Conservation (phyloP, 345 rosid species). For the Euphorbia lathyris region DNA sequence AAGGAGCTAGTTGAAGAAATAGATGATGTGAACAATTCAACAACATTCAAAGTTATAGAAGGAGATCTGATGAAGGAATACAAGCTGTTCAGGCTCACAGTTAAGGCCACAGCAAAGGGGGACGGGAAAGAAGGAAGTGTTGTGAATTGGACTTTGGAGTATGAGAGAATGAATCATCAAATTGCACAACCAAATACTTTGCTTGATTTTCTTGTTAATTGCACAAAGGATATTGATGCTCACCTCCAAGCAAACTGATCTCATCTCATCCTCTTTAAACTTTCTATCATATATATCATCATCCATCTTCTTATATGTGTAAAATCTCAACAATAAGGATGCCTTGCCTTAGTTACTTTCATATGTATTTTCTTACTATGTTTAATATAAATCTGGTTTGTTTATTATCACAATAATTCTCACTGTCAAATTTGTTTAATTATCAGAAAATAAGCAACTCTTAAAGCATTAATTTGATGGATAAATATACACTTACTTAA, state of each 20-base stretch:
- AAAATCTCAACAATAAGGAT: too few species aligned
- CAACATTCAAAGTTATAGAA: conserved; percentile 32
- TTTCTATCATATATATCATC: too few species aligned
- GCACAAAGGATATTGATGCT: conserved; percentile 21
- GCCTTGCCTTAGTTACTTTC: too few species aligned
- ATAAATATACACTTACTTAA: too few species aligned
- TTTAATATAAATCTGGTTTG: too few species aligned
- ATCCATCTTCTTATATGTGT: too few species aligned
- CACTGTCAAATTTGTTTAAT: too few species aligned
- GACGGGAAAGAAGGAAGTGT: background rate
- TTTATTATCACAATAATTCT: too few species aligned
- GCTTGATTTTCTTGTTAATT: conserved; percentile 2
- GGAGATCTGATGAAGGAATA: conserved; percentile 40
- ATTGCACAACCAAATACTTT: conserved; percentile 16
- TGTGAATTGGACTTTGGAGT: conserved; percentile 1
- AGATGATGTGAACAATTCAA: conserved; percentile 29
- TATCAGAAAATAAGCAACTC: too few species aligned
- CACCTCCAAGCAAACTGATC: conserved; percentile 9
- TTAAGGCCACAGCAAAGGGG: conserved; percentile 27
- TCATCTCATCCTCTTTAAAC: too few species aligned
- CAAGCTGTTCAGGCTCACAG: conserved; percentile 13
- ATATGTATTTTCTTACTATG: too few species aligned
- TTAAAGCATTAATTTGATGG: too few species aligned
- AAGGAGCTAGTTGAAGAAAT: conserved; percentile 38
- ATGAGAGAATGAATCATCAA: background rate